Base-by-base conservation (phyloP, 331 rosid genomes). In the Arachis monticola region DNA sequence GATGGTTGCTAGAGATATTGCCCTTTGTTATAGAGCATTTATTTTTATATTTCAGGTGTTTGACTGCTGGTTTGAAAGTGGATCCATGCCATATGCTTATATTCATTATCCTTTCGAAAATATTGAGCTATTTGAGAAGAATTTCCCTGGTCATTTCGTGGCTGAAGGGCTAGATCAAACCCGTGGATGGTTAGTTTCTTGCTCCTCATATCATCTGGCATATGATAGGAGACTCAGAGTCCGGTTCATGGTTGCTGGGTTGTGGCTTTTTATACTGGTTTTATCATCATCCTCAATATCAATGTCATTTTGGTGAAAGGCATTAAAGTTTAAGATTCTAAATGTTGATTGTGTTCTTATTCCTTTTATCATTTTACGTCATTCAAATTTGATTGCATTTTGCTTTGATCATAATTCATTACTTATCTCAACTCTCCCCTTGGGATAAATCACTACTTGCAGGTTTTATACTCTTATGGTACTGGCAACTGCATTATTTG, bases 51-150 rank as follows among this genome's bases (percentile, higher is more conserved):
- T 88, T 72, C 91, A 94, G 97, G 97, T 95, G 66, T 95, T 95
- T 86, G 99, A 95, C 82, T 95, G 99, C 79, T 95, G 99, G 99
- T 95, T 95, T 59, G 99, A 95, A 87, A 95, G 99, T 83, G 99
- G 99, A 79, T 90, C 99, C 70, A 92, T 95, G 99, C 99, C 99
- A 11, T 95, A 92, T 81, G 99, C 99, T 0, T 95, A 95, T 77
- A 87, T 95, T 82, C 99, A 95, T 77, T 95, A 95, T 90, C 99
- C 99, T 65, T 95, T 95, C 56, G 99, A 95, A 80, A 95, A 92
- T 64, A 84, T 67, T 10, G 97, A 89, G 77, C 92, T 87, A 50
- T 95, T 95, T 78, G 97, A 95, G 88, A 90, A 87, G 83, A 95
- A 92, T 69, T 95, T 95, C 80, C 99, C 97, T 8, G 99, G 99